Base-by-base conservation (phyloP, 257 asterid species). In the Capsicum rhomboideum region DNA sequence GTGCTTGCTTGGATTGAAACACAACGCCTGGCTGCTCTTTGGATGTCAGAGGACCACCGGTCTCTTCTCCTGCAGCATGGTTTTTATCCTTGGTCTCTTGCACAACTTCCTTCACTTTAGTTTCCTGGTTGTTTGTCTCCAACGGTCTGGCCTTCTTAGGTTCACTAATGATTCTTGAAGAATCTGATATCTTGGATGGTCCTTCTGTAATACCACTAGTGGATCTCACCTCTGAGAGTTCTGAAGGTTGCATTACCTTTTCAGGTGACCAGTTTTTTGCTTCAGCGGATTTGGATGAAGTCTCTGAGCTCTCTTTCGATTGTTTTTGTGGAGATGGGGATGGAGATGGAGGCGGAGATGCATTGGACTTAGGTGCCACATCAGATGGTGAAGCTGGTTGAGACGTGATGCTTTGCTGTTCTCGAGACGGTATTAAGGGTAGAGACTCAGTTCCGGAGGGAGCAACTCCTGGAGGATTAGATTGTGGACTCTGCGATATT, bases 81-180 rank as follows among this genome's bases (percentile, higher is more conserved):
- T 82, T 85, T 83, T 84, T 78, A 17, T 21, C 82, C 16, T 69
- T 83, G 20, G 83, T 82, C 52, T 84, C 88, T 85, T 89, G 86
- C 84, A 58, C 78, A 8, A 87, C 89, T 80, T 91, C 93, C 68
- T 89, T 87, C 88, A 90, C 96, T 75, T 83, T 86, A 17, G 83
- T 42, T 79, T 80, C 82, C 2, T 42, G 80, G 53, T 82, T 84
- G 58, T 52, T 67, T 64, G 37, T 44, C 80, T 74, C 80, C 53
- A 49, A 74, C 9, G 6, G 58, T 50, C 21, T 74, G 40, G 85
- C 93, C 53, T 89, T 90, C 61, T 80, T 87, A n/a, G 83, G 53
- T 79, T 80, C 81, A 4, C 64, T 77, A 55, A 61, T 82, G 63
- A 46, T 71, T 63, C 37, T 44, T 26, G 88, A 63, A 74, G 84